Evolutionary conservation across 352 stramenopile species (phyloP), one percentile per base, ranked within the genome.

Genomic region (Blastocystis sp.): DNA sequence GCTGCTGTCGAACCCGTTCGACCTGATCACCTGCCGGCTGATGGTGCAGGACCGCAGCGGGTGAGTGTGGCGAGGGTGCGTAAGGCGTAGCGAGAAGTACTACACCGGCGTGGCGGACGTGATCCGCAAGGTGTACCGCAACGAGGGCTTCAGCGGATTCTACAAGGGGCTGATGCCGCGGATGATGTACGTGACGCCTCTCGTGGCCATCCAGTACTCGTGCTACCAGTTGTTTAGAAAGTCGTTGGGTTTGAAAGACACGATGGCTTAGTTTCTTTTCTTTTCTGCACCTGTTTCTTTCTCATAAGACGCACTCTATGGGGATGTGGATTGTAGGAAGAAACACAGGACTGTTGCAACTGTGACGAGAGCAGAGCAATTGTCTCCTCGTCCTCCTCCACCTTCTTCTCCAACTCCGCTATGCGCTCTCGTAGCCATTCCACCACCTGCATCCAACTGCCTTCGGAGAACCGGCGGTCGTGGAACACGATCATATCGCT

Each of bases 161-260:
- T 76, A 76, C 21, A 76, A 76, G 66, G 66, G 66, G 28, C 54
- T 76, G 52, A 59, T 76, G 48, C 66, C 66, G 6, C 42, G 66
- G 52, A 76, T 76, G 66, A 76, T 76, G 66, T 76, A 76, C 52
- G 66, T 76, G 19, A 76, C 66, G n/a, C 66, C 66, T 52, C 48
- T 76, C 17, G 66, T 76, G n/a, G 66, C 66, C 2, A 76, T 76
- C 54, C 66, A 76, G 38, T 76, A 76, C 48, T 76, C 66, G 28
- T 40, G 66, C 21, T 76, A 76, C 21, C 66, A 76, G 66, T 57
- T 76, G 17, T 59, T 76, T 45, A 42, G 48, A 57, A 76, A 76
- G 66, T 76, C 66, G n/a, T 52, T 76, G 21, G 66, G 66, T 34
- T 34, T 57, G 48, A 57, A 57, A 57, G 48, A 57, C 48, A 57